Conservation (phyloP, 73 alveolate species). For the Symbiodinium pilosum region DNA sequence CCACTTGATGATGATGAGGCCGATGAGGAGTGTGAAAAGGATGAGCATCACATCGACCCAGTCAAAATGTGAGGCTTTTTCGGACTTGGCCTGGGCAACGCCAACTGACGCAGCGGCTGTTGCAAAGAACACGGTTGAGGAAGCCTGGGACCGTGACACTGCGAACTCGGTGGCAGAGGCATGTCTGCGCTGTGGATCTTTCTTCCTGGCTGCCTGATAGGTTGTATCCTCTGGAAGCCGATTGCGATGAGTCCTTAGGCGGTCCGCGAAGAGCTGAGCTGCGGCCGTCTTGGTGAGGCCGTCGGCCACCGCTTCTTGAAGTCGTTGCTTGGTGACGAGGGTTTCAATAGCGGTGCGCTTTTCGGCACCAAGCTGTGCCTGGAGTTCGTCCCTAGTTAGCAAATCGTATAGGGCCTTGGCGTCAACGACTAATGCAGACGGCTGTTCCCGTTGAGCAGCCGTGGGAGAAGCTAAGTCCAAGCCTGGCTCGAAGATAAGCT, state of each 20-base stretch:
- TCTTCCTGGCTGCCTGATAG: not conserved
- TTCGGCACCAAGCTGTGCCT: not conserved
- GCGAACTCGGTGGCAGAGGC: not conserved
- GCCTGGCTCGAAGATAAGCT: not conserved
- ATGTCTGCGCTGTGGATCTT: not conserved
- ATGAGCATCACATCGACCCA: conserved; percentile 16
- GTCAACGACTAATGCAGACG: not conserved
- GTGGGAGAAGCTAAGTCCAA: not conserved
- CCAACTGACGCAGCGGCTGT: not conserved
- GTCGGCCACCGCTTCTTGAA: not conserved
- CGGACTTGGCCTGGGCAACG: too few species aligned
- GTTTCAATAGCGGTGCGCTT: not conserved
- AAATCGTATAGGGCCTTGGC: not conserved
- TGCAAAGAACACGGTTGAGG: not conserved
- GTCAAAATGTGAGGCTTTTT: too few species aligned
- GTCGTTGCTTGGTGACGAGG: not conserved
- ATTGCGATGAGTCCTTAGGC: not conserved
- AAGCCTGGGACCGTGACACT: not conserved
- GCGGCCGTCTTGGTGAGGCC: not conserved
- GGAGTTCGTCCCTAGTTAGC: not conserved
- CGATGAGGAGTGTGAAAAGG: conserved; percentile 35
- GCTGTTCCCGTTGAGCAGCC: not conserved
- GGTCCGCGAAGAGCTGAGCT: not conserved
- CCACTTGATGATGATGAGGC: too few species aligned
- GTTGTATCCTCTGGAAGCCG: not conserved